These are phyloP conservation scores for Mycena rosella DNA, from an alignment of 768 basidiomycete genomes.

Conservation along the genomic window DNA sequence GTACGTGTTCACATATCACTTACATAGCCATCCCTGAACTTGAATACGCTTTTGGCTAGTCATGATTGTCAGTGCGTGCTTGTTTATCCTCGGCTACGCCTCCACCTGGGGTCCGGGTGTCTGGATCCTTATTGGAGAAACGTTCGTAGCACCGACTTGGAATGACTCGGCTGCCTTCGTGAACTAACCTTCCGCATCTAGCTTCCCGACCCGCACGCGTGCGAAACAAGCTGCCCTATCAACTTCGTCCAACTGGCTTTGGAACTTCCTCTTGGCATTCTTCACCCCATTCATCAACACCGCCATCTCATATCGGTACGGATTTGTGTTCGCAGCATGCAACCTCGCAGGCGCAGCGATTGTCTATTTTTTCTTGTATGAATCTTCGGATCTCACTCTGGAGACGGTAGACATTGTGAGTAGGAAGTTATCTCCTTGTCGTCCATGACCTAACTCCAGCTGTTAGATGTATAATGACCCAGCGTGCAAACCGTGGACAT, in stretches of 20 bases:
- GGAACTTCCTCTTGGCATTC: slow-evolving; percentile 81
- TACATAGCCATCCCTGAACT: slow-evolving; percentile 5
- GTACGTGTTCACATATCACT: slow-evolving; percentile 46
- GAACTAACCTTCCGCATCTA: slow-evolving; percentile 26
- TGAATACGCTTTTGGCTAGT: slow-evolving; percentile 46
- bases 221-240: slow-evolving; percentile 79
- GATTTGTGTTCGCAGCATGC: slow-evolving; percentile 80
- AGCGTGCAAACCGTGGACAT: slow-evolving; percentile 75
- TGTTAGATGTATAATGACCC: slow-evolving; percentile 74
- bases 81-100: slow-evolving; percentile 81
- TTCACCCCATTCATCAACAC: slow-evolving; percentile 81
- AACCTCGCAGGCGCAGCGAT: slow-evolving; percentile 70
- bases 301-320: slow-evolving; percentile 71
- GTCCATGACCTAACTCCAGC: slow-evolving; percentile 3
- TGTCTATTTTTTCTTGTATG: slow-evolving; percentile 83
- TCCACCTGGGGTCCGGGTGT: slow-evolving; percentile 81
- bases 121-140: slow-evolving; percentile 85
- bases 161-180: slow-evolving; percentile 16
- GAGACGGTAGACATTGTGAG: slow-evolving; percentile 72
- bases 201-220: slow-evolving; percentile 76
- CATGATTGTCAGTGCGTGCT: slow-evolving; percentile 75
- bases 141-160: slow-evolving; percentile 39
- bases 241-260: slow-evolving; percentile 75
- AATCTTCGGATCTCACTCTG: slow-evolving; percentile 73
- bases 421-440: slow-evolving; percentile 29